A percentile compares a stretch with the other conserved stretches of the same genome.
Conservation (phyloP, 768 basidiomycete species). For the Suillus subaureus region DNA sequence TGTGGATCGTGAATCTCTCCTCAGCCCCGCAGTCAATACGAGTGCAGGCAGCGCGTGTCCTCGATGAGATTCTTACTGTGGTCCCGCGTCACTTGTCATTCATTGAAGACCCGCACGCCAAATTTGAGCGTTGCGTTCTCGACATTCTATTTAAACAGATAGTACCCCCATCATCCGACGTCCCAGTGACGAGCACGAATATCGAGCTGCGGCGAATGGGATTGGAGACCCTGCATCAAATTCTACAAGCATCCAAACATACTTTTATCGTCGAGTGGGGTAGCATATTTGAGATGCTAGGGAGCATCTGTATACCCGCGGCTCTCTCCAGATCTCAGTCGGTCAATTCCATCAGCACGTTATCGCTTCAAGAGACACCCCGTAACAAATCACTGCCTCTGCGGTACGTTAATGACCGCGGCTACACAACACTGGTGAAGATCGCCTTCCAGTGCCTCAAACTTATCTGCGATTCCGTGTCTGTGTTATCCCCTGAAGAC, state of each 20-base stretch:
- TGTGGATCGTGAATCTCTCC: conserved; percentile 71
- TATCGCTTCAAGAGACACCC: conserved; percentile 40
- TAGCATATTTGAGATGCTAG: conserved; percentile 88
- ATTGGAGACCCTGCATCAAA: conserved; percentile 84
- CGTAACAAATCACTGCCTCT: conserved; percentile 51
- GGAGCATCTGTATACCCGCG: conserved; percentile 76
- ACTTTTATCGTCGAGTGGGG: conserved; percentile 93
- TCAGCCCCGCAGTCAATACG: conserved; percentile 77
- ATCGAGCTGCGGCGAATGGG: conserved; percentile 89
- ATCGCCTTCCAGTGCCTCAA: conserved; percentile 94
- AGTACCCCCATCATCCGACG: conserved; percentile 39
- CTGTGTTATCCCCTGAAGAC: conserved; percentile 76
- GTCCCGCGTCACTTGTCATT: conserved; percentile 72
- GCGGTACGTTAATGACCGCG: conserved; percentile 64
- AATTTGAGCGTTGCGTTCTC: conserved; percentile 80
- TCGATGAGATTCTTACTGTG: conserved; percentile 80
- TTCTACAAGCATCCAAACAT: conserved; percentile 89
- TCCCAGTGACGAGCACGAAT: conserved; percentile 43
- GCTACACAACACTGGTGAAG: conserved; percentile 76
- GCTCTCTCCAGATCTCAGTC: conserved; percentile 38
- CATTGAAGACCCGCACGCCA: conserved; percentile 61
- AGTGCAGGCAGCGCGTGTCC: conserved; percentile 82
- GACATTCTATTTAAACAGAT: conserved; percentile 84
- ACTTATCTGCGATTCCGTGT: conserved; percentile 90
- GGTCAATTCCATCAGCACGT: conserved; percentile 43